phyloP scores from a whole-genome alignment of 164 flowering plant genomes.

The Umbellularia californica region DNA sequence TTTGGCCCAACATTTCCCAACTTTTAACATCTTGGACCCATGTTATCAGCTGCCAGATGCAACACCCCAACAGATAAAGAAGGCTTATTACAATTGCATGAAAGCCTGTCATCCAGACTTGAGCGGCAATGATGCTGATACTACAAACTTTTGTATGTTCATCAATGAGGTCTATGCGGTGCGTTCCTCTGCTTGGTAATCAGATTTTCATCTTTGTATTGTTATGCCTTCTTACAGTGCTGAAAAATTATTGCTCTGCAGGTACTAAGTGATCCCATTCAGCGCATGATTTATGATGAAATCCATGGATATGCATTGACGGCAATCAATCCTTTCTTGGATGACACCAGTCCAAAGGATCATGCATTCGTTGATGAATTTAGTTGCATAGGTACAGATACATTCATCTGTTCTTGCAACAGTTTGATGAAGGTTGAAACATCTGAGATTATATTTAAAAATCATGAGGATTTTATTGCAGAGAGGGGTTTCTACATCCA shows the following conservation, averaged over 20 bases:
- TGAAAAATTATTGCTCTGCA: constrained; percentile 25
- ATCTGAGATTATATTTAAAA: no score
- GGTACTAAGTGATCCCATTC: constrained; percentile 94
- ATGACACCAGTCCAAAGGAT: constrained; percentile 68
- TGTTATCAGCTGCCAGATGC: constrained; percentile 83
- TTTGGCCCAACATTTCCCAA: neutral
- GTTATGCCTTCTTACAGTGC: neutral
- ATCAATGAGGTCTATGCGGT: constrained; percentile 88
- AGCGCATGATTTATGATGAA: constrained; percentile 91
- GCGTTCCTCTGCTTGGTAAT: constrained; percentile 14
- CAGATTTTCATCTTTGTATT: neutral
- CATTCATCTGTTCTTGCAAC: neutral
- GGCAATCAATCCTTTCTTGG: constrained; percentile 80
- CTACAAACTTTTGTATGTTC: constrained; percentile 90
- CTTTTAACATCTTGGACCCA: constrained; percentile 2
- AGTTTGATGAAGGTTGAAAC: neutral
- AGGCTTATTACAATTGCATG: constrained; percentile 92
- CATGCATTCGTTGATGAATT: constrained; percentile 93
- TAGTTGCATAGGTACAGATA: constrained; percentile 79
- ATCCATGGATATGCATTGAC: constrained; percentile 89
- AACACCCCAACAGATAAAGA: constrained; percentile 78
- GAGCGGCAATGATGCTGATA: constrained; percentile 84
- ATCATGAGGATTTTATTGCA: no score
- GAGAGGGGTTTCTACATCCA: no score
- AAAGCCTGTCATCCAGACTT: constrained; percentile 95